Evolutionary conservation across 1,284 basidiomycete genomes (phyloP).

Genomic region (Afroboletus lepidellus): DNA sequence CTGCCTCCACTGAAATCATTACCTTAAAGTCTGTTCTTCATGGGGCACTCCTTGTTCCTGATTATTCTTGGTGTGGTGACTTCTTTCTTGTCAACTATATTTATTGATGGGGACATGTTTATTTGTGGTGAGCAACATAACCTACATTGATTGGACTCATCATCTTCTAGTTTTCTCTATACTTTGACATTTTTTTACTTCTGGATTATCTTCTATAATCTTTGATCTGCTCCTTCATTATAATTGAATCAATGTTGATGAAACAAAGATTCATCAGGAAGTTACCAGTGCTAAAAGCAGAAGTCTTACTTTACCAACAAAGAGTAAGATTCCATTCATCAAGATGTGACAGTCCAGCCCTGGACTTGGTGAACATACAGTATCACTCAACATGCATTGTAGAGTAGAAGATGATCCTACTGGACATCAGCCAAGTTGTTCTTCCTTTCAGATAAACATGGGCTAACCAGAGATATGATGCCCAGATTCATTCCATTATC

Average conservation of each 20-base stretch:
- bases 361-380: conserved; percentile 96
- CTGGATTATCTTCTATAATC: conserved; percentile 70
- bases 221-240: conserved; percentile 1
- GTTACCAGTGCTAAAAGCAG: conserved; percentile 98
- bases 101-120: not conserved
- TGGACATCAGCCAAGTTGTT: conserved; percentile 76
- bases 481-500: conserved; percentile 97
- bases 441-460: conserved; percentile 47
- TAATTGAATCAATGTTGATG: too few relatives aligned
- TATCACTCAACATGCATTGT: conserved; percentile 99
- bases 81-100: not conserved
- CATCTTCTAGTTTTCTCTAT: not conserved
- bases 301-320: conserved; percentile 98
- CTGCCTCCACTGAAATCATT: not conserved
- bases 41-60: not conserved
- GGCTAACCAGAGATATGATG: conserved; percentile 77
- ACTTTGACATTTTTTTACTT: conserved; percentile 65
- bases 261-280: conserved; percentile 91
- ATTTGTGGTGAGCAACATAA: not conserved
- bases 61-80: not conserved
- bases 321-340: conserved; percentile 92
- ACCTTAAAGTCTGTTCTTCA: not conserved
- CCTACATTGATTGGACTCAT: not conserved
- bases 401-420: conserved; percentile 99
- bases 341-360: conserved; percentile 98